Evolutionary conservation across 257 asterid species (phyloP).

Genomic region (Jacaranda mimosifolia): DNA sequence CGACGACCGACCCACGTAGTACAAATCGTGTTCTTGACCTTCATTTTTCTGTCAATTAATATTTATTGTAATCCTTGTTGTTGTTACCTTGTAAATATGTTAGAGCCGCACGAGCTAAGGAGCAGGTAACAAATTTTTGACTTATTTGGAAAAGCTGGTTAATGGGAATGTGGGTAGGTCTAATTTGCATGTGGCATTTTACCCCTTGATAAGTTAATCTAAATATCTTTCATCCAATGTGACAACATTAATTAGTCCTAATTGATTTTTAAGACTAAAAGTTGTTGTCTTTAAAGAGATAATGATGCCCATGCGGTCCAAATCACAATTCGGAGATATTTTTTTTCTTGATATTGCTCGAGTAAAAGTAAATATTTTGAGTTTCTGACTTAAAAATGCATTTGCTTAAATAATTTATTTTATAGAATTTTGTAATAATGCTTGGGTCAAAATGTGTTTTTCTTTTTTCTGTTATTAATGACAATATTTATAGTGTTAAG

Average conservation of each 20-base stretch:
- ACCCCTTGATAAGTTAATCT: constrained; percentile 16
- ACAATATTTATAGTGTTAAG: no score
- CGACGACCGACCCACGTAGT: neutral
- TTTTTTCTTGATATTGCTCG: no score
- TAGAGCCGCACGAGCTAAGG: constrained; percentile 14
- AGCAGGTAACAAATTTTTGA: constrained; percentile 30
- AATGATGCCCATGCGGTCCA: neutral
- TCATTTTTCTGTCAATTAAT: constrained; percentile 2
- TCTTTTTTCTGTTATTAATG: no score
- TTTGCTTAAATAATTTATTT: no score
- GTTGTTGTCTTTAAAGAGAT: neutral
- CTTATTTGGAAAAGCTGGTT: constrained; percentile 37
- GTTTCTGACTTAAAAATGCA: no score
- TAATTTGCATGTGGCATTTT: constrained; percentile 17
- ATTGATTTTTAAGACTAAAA: neutral
- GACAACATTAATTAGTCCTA: neutral
- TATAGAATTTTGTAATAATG: no score
- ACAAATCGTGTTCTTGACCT: constrained; percentile 1
- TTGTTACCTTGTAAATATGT: neutral
- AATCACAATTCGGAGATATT: no score
- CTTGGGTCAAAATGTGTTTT: no score
- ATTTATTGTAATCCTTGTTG: neutral
- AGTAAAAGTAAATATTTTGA: no score
- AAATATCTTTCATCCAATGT: neutral
- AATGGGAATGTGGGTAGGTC: neutral